Conservation (phyloP, 129 eudicot species). For the Rutidosis leptorrhynchoides region DNA sequence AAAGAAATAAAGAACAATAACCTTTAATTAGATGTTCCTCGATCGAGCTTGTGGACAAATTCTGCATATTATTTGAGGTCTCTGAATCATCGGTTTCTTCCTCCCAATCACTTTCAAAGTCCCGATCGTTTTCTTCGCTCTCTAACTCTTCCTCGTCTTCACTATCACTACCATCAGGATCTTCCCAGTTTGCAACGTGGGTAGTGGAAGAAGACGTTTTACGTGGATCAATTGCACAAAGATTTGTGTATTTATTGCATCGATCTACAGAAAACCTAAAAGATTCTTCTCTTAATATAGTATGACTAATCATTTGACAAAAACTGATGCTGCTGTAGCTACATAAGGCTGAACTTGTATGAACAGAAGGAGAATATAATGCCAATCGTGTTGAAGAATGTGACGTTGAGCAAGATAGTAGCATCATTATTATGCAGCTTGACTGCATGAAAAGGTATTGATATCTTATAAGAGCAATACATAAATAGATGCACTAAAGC, state of each 20-base stretch:
- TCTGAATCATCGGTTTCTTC: conserved; percentile 34
- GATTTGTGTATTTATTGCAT: conserved; percentile 10
- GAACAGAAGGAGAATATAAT: conserved; percentile 19
- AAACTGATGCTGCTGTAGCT: conserved; percentile 12
- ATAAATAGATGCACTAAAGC: conserved; percentile 9
- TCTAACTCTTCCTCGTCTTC: conserved; percentile 49
- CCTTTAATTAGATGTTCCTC: conserved; percentile 68
- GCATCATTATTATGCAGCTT: conserved; percentile 36
- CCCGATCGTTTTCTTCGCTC: conserved; percentile 52
- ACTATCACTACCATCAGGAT: conserved; percentile 69
- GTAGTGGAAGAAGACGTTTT: conserved; percentile 18
- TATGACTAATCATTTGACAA: conserved; percentile 4
- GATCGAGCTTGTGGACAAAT: conserved; percentile 38
- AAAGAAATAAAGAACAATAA: conserved; percentile 8
- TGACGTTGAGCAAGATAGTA: conserved; percentile 27
- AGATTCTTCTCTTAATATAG: conserved; percentile 15
- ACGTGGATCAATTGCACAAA: conserved; percentile 18
- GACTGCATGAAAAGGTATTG: conserved; percentile 11
- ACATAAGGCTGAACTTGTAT: conserved; percentile 17
- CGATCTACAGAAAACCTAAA: conserved; percentile 17
- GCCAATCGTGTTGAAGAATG: conserved; percentile 17
- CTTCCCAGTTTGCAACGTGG: conserved; percentile 58
- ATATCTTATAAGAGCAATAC: not conserved
- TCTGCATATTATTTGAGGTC: conserved; percentile 28
- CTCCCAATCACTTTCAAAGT: conserved; percentile 82